Base-by-base conservation (phyloP, 306 rosid genomes). In the Abrus precatorius region DNA sequence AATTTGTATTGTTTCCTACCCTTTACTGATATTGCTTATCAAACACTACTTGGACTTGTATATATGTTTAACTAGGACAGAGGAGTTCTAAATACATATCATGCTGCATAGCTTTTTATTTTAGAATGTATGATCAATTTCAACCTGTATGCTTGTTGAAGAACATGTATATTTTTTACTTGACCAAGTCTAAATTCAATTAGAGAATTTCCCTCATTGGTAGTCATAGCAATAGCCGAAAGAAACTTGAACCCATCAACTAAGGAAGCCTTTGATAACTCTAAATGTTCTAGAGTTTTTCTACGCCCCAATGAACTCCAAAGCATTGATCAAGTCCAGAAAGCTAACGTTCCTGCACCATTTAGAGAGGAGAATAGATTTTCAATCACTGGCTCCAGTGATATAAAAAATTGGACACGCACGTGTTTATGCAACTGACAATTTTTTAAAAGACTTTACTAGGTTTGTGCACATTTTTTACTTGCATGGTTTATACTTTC, bases 241-340 rank as follows among this genome's bases (percentile, higher is more conserved):
- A 97, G 97, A 72, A 80, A 88, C 7, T 52, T 95, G 78, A 90
- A 95, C 52, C 99, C 99, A 29, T 83, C 92, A 74, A 95, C 91
- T 56, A 91, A 89, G 92, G 83, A 91, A 81, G 88, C 92, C 54
- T 95, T 95, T 87, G 90, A 88, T 72, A 76, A 79, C 59, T 84
- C 81, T 63, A 81, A 89, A 34, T 52, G 67, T 59, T 40, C 83
- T 64, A 71, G 66, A 85, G 40, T 62, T 83, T 45, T 70, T 83
- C 75, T 77, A 54, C 81, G 32, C 45, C 81, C 81, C 5, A 2
- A 70, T 57, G 79, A 71, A 68, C 76, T 78, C 75, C 81, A 82
- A 81, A 84, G 59, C 56, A 70, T 65, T 33, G 80, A 32, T 77
- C 80, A 74, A 74, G 62, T 43, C 7, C 74, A 27, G 67, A 86